Conservation (phyloP, 2,329 filamentous ascomycete genomes). For the Phaeosphaeriaceae sp. region DNA sequence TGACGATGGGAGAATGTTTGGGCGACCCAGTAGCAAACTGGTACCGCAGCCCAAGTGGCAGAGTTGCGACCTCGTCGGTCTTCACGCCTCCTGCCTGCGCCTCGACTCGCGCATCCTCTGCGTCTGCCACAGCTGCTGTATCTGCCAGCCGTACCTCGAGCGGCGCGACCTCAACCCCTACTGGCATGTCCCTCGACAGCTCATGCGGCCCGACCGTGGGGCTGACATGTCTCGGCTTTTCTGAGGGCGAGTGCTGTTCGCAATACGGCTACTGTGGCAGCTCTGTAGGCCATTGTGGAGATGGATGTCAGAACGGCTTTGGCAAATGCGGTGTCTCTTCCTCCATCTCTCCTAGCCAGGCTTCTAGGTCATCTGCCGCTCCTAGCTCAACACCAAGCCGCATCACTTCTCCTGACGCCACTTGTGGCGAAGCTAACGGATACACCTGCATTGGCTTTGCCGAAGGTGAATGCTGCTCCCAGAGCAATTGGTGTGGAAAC, state of each 20-base stretch:
- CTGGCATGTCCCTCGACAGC: constrained; percentile 13
- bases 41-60: constrained; percentile 48
- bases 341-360: background rate
- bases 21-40: constrained; percentile 54
- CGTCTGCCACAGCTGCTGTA: constrained; percentile 7
- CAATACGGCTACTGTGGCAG: constrained; percentile 49
- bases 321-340: constrained; percentile 23
- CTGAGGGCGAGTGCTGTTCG: constrained; percentile 54
- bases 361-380: background rate
- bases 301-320: constrained; percentile 35
- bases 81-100: constrained; percentile 18
- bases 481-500: constrained; percentile 49
- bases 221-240: constrained; percentile 30
- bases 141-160: constrained; percentile 13
- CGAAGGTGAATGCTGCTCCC: constrained; percentile 54
- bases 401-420: background rate
- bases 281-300: constrained; percentile 30
- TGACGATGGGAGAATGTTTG: constrained; percentile 56
- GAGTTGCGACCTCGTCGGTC: constrained; percentile 16
- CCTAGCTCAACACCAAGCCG: background rate
- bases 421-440: background rate
- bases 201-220: constrained; percentile 27
- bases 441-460: constrained; percentile 30
- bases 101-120: constrained; percentile 20
- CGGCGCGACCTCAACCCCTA: constrained; percentile 8